Percentiles rank a stretch among this genome's conserved stretches.
phyloP scores from a whole-genome alignment of 1,139 yeast genomes.

The Pichia sp. region DNA sequence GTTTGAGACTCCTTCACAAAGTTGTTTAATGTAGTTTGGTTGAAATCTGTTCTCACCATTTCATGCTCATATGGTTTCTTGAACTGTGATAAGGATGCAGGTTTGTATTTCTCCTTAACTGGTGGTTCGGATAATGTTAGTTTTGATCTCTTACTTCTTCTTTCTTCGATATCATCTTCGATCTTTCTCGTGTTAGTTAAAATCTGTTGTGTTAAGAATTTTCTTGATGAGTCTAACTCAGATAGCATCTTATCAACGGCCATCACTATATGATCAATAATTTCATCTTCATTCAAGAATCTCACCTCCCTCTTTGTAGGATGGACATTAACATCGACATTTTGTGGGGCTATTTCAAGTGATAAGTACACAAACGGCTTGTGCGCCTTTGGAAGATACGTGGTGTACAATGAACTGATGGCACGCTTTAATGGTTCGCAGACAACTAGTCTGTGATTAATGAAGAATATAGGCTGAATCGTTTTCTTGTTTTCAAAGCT shows the following conservation, averaged over 20 bases:
- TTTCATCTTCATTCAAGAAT: constrained; percentile 83
- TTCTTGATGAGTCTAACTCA: constrained; percentile 65
- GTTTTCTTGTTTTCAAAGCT: constrained; percentile 70
- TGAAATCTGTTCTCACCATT: constrained; percentile 72
- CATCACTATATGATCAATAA: constrained; percentile 58
- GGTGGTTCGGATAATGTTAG: not conserved
- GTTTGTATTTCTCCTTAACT: constrained; percentile 10
- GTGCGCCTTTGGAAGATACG: constrained; percentile 76
- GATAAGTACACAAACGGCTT: constrained; percentile 78
- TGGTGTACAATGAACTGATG: constrained; percentile 57
- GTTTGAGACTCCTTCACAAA: constrained; percentile 14
- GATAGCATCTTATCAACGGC: constrained; percentile 51
- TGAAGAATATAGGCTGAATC: constrained; percentile 72
- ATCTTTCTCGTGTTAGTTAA: constrained; percentile 29
- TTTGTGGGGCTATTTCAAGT: constrained; percentile 60
- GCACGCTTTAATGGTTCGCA: constrained; percentile 82
- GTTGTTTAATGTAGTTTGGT: constrained; percentile 45
- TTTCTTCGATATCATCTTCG: constrained; percentile 15
- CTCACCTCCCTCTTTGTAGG: constrained; percentile 95
- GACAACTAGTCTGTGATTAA: constrained; percentile 77
- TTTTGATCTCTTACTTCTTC: constrained; percentile 11
- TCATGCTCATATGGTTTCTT: constrained; percentile 55
- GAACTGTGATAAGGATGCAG: constrained; percentile 21
- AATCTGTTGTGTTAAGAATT: constrained; percentile 65
- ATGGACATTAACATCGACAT: constrained; percentile 90